Evolutionary conservation across 2,329 filamentous ascomycete genomes (phyloP).

Genomic region (Diplodia sapinea): DNA sequence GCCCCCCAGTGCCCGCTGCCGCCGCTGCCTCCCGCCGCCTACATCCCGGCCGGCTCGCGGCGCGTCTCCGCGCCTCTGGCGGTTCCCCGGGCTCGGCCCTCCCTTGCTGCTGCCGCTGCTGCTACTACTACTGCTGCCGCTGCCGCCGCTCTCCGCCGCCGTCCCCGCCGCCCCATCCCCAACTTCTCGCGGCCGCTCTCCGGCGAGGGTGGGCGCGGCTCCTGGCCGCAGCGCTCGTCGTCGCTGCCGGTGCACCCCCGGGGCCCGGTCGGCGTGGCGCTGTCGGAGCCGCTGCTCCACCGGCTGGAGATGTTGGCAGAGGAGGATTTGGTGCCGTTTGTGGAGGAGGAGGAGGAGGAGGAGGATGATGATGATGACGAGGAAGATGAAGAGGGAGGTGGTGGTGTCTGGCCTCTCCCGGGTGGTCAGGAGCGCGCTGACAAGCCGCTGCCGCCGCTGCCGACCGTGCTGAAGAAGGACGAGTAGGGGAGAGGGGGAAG

Average conservation of each 20-base stretch:
- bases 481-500: not conserved
- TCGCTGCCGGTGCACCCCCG: not conserved
- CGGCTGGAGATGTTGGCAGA: not conserved
- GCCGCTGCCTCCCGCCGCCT: not conserved
- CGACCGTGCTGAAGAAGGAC: not conserved
- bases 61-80: not conserved
- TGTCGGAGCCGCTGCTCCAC: not conserved
- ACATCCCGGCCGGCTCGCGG: not conserved
- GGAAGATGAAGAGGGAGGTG: not conserved
- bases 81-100: too few relatives aligned
- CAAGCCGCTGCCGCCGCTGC: slow-evolving; percentile 11
- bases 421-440: not conserved
- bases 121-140: too few relatives aligned
- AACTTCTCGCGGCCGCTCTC: slow-evolving; percentile 16
- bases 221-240: not conserved
- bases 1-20: not conserved
- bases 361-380: not conserved
- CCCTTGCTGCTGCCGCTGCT: not conserved
- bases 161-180: not conserved
- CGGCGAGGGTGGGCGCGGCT: not conserved
- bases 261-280: not conserved
- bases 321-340: not conserved
- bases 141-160: too few relatives aligned
- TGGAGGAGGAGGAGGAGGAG: not conserved
- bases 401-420: too few relatives aligned